phyloP scores from a whole-genome alignment of 257 asterid species.

The Mentha longifolia region DNA sequence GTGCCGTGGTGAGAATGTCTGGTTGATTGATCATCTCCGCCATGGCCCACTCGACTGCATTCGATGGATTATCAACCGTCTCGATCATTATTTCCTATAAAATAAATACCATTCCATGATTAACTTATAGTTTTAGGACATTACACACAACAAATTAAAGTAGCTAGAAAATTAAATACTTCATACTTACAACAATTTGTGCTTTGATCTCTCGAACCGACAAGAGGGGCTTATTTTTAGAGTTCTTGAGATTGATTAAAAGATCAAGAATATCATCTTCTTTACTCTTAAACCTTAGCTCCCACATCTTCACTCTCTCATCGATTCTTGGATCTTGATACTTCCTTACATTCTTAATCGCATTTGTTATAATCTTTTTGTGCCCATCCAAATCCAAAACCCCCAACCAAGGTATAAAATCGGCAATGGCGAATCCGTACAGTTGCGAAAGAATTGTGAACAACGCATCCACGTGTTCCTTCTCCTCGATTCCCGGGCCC shows the following conservation, averaged over 20 bases:
- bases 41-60: constrained; percentile 18
- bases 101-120: background rate
- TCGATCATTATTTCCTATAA: constrained; percentile 38
- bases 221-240: constrained; percentile 20
- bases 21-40: constrained; percentile 47
- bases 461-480: constrained; percentile 33
- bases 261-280: constrained; percentile 38
- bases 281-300: constrained; percentile 20
- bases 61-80: constrained; percentile 36
- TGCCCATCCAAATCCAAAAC: constrained; percentile 44
- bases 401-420: constrained; percentile 37
- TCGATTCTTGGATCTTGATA: constrained; percentile 35
- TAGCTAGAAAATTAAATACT: background rate
- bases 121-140: too few relatives aligned
- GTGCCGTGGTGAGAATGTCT: constrained; percentile 10
- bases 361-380: constrained; percentile 6
- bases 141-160: too few relatives aligned
- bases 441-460: constrained; percentile 5
- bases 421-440: constrained; percentile 32
- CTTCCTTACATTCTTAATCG: constrained; percentile 19
- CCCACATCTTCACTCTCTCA: constrained; percentile 38
- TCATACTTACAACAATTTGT: constrained; percentile 37
- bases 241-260: constrained; percentile 35
- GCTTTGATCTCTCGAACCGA: constrained; percentile 38
- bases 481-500: constrained; percentile 43